Base-by-base conservation (phyloP, 805 yeast species). In the Metschnikowia borealis region DNA sequence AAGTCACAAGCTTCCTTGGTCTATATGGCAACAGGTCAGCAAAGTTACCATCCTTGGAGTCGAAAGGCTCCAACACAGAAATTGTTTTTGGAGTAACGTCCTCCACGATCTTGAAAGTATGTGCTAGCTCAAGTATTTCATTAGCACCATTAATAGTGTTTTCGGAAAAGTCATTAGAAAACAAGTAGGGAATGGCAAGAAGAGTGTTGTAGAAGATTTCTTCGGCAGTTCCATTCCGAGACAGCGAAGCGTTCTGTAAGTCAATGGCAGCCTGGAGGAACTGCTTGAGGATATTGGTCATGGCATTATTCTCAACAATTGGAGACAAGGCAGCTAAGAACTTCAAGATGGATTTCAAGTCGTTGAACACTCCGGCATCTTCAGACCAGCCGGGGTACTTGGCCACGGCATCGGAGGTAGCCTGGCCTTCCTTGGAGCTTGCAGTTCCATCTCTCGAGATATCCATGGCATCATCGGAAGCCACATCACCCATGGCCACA, bases 321-420 rank as follows among this genome's bases (percentile, higher is more conserved):
- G 89, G 86, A 1, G 83, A 65, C 54, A 90, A 68, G 3, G 84
- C 66, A 0, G 89, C 82, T 55, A 89, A 69, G 55, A 90, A 83
- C 60, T 96, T 81, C 52, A 89, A 60, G 14, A 84, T 68, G 11
- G 87, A 73, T 66, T 92, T 91, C 54, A 88, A 64, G 55, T 81
- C 81, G 54, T 84, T 84, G 82, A 89, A 87, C 17, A 76, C 68
- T 14, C 90, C 90, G 26, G 77, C 74, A 38, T 71, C 73, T 34
- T 65, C 69, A 15, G 53, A 53, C 38, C 38, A 42, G 6, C 15
- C 45, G 21, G 13, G 44, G 53, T 17, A 37, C 7, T 18, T 34
- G 21, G 21, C 34, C 11, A 3, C 33, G 15, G 39, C 44, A 35
- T 43, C 49, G 31, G 32, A 48, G 11, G 29, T 26, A 10, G 29